Percentiles rank a stretch among this genome's conserved stretches.
Evolutionary conservation across 1,139 yeast species (phyloP).

Genomic region (Pichia sp.): DNA sequence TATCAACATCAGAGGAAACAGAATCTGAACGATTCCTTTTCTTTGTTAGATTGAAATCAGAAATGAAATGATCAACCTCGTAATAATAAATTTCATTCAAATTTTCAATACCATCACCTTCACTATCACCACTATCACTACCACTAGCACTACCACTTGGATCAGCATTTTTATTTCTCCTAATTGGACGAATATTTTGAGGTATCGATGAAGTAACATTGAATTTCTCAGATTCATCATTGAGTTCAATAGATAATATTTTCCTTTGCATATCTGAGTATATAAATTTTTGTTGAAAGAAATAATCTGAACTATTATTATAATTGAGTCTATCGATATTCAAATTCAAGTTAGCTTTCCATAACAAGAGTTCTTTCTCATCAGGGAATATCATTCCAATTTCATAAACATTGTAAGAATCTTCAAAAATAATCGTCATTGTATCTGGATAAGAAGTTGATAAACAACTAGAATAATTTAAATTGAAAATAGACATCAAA

Average conservation of each 20-base stretch:
- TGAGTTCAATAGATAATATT: slow-evolving; percentile 10
- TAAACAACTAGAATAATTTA: slow-evolving; percentile 7
- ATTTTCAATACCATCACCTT: neutral
- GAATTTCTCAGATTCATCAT: slow-evolving; percentile 12
- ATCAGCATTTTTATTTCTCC: neutral
- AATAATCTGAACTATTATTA: neutral
- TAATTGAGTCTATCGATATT: slow-evolving; percentile 3
- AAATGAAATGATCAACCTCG: slow-evolving; percentile 13
- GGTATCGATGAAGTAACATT: slow-evolving; percentile 10
- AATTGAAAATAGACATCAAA: slow-evolving; percentile 29
- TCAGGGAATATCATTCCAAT: slow-evolving; percentile 34
- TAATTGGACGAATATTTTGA: slow-evolving; percentile 1
- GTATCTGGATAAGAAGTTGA: slow-evolving; percentile 28
- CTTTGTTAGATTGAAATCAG: neutral
- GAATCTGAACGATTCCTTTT: slow-evolving; percentile 2
- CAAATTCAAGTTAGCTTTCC: slow-evolving; percentile 32
- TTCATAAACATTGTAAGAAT: slow-evolving; percentile 37
- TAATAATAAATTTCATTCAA: slow-evolving; percentile 2
- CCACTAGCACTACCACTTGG: no score
- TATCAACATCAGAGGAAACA: neutral
- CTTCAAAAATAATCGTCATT: slow-evolving; percentile 43
- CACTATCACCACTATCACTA: no score
- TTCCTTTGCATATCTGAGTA: slow-evolving; percentile 18
- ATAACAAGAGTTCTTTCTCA: slow-evolving; percentile 32
- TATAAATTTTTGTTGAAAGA: slow-evolving; percentile 10